Evolutionary conservation across 441 rosid species (phyloP), one percentile per base, ranked within the genome.

Genomic region (Pelargonium myrrhifolium): DNA sequence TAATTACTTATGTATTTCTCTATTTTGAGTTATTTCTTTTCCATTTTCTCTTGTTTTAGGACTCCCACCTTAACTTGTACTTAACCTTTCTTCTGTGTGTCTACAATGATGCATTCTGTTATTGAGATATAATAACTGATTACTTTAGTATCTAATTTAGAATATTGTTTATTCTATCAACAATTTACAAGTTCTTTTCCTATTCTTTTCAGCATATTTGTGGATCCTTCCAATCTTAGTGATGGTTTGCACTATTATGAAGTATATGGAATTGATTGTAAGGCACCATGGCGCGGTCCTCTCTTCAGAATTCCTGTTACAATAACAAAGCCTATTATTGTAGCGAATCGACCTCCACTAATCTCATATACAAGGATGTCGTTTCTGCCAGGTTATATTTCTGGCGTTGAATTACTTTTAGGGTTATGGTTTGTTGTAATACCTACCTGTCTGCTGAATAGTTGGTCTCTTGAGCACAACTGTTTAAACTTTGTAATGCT

Each of bases 231-330:
- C 73, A 86, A 80, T 79, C 90, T 92, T 47, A 79, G 75, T 72
- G 86, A 81, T 68, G 99, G 96, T 75, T 87, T 90, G 67, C 97
- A 90, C 77, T 95, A 92, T 76, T 87, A 76, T 80, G 99, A 92
- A 89, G 88, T 92, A 49, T 85, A 81, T 74, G 99, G 97, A 59
- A 73, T 92, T 85, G 99, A 95, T 80, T 90, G 96, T 86, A 92
- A 86, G 83, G 90, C 93, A 20, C 93, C 93, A 69, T 85, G 90
- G 95, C 96, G 96, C 62, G 99, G 98, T 66, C 87, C 96, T 64
- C 74, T 95, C 77, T 92, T 95, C 83, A 86, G 90, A 82, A 86
- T 92, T 68, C 93, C 98, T 24, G 78, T 90, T 62, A 90, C 99
- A 17, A 81, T 92, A 77, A 86, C 91, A 79, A 92, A 90, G 84